phyloP scores from a whole-genome alignment of 805 yeast species.

The Myxozyma melibiosi region DNA sequence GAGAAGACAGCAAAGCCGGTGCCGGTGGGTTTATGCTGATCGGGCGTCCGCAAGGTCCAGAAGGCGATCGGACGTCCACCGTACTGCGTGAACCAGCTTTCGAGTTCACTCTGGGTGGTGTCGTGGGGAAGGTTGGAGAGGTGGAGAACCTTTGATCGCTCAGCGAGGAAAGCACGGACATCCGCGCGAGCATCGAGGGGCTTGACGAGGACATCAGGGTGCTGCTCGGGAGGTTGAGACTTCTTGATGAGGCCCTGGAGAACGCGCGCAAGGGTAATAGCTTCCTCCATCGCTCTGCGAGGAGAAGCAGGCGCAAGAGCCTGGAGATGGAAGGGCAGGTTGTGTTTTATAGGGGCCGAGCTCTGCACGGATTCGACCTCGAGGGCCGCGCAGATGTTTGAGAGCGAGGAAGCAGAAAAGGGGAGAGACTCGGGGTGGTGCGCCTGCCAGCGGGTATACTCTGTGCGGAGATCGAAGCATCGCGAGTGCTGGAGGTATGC shows the following conservation, averaged over 20 bases:
- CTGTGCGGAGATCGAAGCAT: constrained; percentile 73
- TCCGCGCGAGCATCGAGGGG: constrained; percentile 83
- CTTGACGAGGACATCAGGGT: constrained; percentile 58
- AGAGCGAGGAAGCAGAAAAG: constrained; percentile 37
- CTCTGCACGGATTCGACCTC: constrained; percentile 44
- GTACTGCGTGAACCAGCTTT: constrained; percentile 85
- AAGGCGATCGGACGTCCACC: constrained; percentile 87
- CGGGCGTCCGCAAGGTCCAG: constrained; percentile 78
- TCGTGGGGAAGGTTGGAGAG: constrained; percentile 80
- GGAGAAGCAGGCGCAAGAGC: constrained; percentile 42
- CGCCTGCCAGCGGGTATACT: constrained; percentile 70
- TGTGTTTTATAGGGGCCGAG: constrained; percentile 35
- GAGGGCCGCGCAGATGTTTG: constrained; percentile 52
- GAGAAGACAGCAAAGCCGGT: constrained; percentile 86
- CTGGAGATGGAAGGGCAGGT: constrained; percentile 35
- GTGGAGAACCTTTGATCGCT: constrained; percentile 75
- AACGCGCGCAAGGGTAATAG: constrained; percentile 49
- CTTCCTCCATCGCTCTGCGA: constrained; percentile 52
- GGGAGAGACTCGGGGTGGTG: constrained; percentile 57
- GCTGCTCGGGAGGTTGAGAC: constrained; percentile 52
- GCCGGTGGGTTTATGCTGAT: constrained; percentile 53
- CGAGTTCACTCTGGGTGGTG: constrained; percentile 87
- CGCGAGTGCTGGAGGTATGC: constrained; percentile 73
- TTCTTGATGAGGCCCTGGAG: constrained; percentile 53
- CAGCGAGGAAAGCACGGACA: constrained; percentile 63